Evolutionary conservation across 2,329 filamentous ascomycete species (phyloP).

Genomic region (Periconia sp.): DNA sequence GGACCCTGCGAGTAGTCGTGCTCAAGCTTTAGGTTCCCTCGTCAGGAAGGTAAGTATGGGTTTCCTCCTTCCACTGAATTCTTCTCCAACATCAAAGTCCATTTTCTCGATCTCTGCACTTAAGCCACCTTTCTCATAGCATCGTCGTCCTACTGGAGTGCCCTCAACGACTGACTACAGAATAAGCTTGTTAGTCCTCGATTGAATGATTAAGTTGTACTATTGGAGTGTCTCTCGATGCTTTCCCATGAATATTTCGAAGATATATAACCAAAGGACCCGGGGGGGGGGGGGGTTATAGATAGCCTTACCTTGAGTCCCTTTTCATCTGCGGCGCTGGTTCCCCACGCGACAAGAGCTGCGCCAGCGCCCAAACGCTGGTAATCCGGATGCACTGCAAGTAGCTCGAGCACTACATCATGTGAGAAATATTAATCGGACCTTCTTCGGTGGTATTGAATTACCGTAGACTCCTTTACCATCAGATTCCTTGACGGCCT

Average conservation of each 20-base stretch:
- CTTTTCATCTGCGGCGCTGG: conserved; percentile 17
- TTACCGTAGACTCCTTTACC: conserved; percentile 20
- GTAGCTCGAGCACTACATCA: conserved; percentile 20
- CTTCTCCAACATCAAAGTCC: conserved; percentile 15
- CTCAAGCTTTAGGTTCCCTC: conserved; percentile 3
- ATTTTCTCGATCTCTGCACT: conserved; percentile 19
- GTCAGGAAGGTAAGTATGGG: conserved; percentile 14
- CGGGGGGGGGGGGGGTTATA: too few relatives aligned
- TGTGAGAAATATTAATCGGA: neutral
- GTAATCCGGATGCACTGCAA: conserved; percentile 20
- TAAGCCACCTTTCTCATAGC: conserved; percentile 18
- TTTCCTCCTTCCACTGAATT: conserved; percentile 12
- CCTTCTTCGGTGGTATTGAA: neutral
- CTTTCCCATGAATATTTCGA: too few relatives aligned
- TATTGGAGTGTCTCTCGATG: neutral
- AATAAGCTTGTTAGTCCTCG: conserved; percentile 3
- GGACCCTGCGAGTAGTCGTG: neutral
- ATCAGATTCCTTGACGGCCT: conserved; percentile 7
- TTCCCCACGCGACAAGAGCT: conserved; percentile 20
- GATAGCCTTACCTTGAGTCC: conserved; percentile 15
- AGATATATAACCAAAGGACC: too few relatives aligned
- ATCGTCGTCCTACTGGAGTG: conserved; percentile 12
- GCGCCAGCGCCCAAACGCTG: conserved; percentile 21
- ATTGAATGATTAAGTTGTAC: neutral
- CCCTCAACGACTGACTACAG: conserved; percentile 17